These are phyloP conservation scores for Amphibolis antarctica DNA, from an alignment of 106 monocot genomes.

Conservation along the genomic window DNA sequence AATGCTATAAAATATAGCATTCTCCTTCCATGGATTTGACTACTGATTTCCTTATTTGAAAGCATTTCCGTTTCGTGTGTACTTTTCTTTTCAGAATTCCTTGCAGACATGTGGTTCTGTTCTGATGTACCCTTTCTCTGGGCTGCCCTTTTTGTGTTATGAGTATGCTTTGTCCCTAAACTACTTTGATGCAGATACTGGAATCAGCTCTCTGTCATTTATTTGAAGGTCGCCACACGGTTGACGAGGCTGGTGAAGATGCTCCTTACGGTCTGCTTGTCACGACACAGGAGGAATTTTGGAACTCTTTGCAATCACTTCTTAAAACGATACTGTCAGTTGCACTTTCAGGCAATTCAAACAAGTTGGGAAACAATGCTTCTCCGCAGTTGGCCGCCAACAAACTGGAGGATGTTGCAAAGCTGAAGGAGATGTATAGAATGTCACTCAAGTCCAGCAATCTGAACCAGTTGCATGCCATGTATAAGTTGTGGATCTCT, in stretches of 20 bases:
- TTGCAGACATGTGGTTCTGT: too few species aligned
- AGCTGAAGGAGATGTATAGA: conserved; percentile 83
- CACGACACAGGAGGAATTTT: conserved; percentile 38
- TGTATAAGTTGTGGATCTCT: conserved; percentile 56
- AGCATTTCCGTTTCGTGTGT: too few species aligned
- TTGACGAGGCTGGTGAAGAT: conserved; percentile 18
- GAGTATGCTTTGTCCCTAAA: too few species aligned
- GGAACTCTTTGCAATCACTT: conserved; percentile 51
- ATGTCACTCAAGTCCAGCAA: conserved; percentile 50
- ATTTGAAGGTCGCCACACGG: conserved; percentile 55
- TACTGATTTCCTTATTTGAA: too few species aligned
- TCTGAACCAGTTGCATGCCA: conserved; percentile 38
- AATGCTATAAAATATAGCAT: too few species aligned
- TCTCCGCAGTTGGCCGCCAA: conserved; percentile 6
- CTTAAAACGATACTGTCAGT: conserved; percentile 55
- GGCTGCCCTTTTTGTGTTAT: too few species aligned
- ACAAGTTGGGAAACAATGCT: conserved; percentile 14
- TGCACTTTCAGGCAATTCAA: conserved; percentile 24
- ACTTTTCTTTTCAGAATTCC: too few species aligned
- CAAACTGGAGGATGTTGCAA: conserved; percentile 31
- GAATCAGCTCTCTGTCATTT: conserved; percentile 53
- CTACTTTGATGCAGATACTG: conserved; percentile 39
- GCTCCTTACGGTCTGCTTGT: conserved; percentile 8
- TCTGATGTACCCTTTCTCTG: too few species aligned
- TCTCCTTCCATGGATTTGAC: too few species aligned